phyloP scores from a whole-genome alignment of 148 eudicot genomes.

The Bassia scoparia region DNA sequence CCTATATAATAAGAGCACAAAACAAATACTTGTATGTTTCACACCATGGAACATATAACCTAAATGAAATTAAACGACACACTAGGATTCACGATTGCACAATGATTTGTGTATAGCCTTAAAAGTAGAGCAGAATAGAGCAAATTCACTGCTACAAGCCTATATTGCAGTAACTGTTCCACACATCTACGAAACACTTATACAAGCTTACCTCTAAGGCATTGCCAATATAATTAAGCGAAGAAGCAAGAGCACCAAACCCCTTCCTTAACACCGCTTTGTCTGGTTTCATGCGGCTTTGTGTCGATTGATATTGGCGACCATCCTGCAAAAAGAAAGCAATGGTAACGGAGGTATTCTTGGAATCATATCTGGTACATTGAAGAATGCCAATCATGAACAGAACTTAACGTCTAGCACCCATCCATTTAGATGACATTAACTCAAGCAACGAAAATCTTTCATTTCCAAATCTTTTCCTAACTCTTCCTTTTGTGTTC shows the following conservation, averaged over 20 bases:
- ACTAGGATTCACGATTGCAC: not conserved
- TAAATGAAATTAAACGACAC: not conserved
- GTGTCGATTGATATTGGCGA: conserved; percentile 28
- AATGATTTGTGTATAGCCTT: not conserved
- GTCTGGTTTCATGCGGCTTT: conserved; percentile 42
- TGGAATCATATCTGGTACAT: not conserved
- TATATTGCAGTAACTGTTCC: not conserved
- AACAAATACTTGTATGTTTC: not conserved
- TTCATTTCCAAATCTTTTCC: not conserved
- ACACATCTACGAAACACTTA: not conserved
- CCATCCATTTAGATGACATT: not conserved
- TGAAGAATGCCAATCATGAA: not conserved
- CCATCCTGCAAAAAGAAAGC: conserved; percentile 32
- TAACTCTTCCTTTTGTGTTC: not conserved
- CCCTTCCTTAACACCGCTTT: conserved; percentile 58
- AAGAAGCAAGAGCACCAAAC: conserved; percentile 62
- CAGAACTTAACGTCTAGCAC: not conserved
- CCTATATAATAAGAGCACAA: not conserved
- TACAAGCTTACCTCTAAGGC: conserved; percentile 61
- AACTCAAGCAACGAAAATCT: conserved; percentile 2
- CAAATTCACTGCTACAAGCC: not conserved
- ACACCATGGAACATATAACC: not conserved
- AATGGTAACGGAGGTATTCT: not conserved
- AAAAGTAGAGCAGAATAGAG: not conserved
- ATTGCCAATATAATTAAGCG: conserved; percentile 66